phyloP scores from a whole-genome alignment of 2,329 filamentous ascomycete species.

The Daldinia sp. region DNA sequence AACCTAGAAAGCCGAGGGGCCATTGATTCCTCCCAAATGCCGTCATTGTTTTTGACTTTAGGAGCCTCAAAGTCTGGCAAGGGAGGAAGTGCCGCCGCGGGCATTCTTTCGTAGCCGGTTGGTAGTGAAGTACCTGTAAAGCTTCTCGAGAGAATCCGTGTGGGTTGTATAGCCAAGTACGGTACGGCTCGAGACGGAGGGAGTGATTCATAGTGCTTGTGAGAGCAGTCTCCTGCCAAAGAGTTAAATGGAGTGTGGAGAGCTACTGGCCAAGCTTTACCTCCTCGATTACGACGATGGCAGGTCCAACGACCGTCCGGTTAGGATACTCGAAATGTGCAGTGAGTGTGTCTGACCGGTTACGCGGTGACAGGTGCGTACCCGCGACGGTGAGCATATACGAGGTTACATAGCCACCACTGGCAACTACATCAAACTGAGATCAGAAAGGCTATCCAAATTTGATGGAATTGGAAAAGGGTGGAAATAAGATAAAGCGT shows the following conservation, averaged over 20 bases:
- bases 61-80: conserved; percentile 38
- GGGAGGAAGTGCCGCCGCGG: conserved; percentile 22
- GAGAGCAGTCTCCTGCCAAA: conserved; percentile 43
- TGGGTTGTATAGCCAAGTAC: conserved; percentile 37
- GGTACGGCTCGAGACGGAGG: conserved; percentile 28
- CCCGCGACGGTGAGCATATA: conserved; percentile 41
- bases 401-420: neutral
- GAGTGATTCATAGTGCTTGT: conserved; percentile 31
- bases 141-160: conserved; percentile 26
- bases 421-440: too few relatives aligned
- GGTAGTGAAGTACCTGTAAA: conserved; percentile 24
- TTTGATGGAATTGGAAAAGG: neutral
- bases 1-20: neutral
- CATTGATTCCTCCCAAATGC: neutral
- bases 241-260: conserved; percentile 44
- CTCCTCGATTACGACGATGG: conserved; percentile 44
- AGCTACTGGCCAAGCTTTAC: conserved; percentile 43
- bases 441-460: too few relatives aligned
- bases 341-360: conserved; percentile 32
- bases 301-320: conserved; percentile 36
- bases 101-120: conserved; percentile 32
- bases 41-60: conserved; percentile 24
- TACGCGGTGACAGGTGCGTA: conserved; percentile 17
- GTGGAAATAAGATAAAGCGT: too few relatives aligned
- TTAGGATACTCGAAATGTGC: conserved; percentile 44